Evolutionary conservation across 2,329 filamentous ascomycete species (phyloP), one percentile per base, ranked within the genome.

Genomic region (Cryphonectria naterciae): DNA sequence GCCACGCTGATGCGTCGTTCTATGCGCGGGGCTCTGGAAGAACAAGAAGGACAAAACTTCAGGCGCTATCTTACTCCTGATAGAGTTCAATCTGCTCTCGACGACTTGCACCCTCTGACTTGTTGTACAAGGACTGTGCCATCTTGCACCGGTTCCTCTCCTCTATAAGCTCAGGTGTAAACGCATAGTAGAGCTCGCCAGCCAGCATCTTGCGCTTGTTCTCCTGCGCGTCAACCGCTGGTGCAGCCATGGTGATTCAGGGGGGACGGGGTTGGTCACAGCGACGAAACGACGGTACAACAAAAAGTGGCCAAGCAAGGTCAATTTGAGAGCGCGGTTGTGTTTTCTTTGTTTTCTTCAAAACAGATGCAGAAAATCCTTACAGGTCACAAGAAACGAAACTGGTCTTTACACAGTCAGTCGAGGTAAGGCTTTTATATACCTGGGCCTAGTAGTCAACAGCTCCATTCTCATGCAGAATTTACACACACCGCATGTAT

Each of bases 101-200:
- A 56, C 93, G 86, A 2, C 88, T 80, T 6, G 87, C 84, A 7
- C 91, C 85, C 0, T 86, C 86, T 0, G 88, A 85, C 64, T 83
- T 84, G 79, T 94, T 95, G 82, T 89, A 94, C 35, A 83, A 84
- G 32, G 85, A 79, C 75, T 86, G 89, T 0, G 92, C 92, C 43
- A 82, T 79, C 58, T 85, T 85, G 79, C 91, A 93, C 19, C 89
- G 85, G n/a, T 82, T 81, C 25, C 93, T 87, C 54, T 86, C 90
- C 0, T 86, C 88, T 2, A 87, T 80, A 4, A 96, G 82, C 46
- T 92, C 87, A 0, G 92, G 91, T 0, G 88, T 88, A 77, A 95
- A 95, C 58, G 92, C 89, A 75, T 90, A 87, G 79, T 94, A 95
- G 15, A 95, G 85, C 78, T 95, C 89, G 65, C 92, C 92, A 19